Evolutionary conservation across 2,329 filamentous ascomycete species (phyloP).

Genomic region (Xylaria digitata): DNA sequence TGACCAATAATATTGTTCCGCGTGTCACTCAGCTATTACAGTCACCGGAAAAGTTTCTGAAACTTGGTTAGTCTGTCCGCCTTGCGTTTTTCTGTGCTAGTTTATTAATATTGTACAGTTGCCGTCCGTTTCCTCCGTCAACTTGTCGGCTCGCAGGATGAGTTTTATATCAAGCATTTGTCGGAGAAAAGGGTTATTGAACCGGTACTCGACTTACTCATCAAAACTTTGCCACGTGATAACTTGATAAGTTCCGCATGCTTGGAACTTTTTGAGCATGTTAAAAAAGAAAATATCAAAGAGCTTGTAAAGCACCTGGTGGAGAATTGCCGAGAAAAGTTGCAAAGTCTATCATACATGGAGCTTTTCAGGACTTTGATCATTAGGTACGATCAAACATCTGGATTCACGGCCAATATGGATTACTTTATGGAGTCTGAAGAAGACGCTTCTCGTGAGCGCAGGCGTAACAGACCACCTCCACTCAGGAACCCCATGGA

Average conservation of each 20-base stretch:
- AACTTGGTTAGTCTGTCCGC: constrained; percentile 73
- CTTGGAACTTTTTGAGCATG: constrained; percentile 91
- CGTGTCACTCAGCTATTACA: constrained; percentile 84
- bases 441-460: constrained; percentile 62
- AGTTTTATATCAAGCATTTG: constrained; percentile 89
- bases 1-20: constrained; percentile 80
- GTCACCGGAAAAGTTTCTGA: constrained; percentile 90
- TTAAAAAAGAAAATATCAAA: constrained; percentile 84
- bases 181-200: constrained; percentile 84
- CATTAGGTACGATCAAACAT: constrained; percentile 80
- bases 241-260: constrained; percentile 95
- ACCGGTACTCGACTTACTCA: constrained; percentile 84
- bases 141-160: constrained; percentile 85
- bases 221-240: constrained; percentile 88
- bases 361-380: constrained; percentile 85
- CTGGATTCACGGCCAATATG: constrained; percentile 71
- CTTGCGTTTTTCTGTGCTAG: background rate
- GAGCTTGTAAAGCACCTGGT: constrained; percentile 86
- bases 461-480: constrained; percentile 52
- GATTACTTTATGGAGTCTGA: constrained; percentile 81
- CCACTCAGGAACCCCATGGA: constrained; percentile 73
- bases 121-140: constrained; percentile 94
- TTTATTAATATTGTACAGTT: constrained; percentile 60
- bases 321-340: constrained; percentile 81
- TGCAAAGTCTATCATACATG: constrained; percentile 82